phyloP scores from a whole-genome alignment of 768 basidiomycete genomes.

The Boletellus ananas region DNA sequence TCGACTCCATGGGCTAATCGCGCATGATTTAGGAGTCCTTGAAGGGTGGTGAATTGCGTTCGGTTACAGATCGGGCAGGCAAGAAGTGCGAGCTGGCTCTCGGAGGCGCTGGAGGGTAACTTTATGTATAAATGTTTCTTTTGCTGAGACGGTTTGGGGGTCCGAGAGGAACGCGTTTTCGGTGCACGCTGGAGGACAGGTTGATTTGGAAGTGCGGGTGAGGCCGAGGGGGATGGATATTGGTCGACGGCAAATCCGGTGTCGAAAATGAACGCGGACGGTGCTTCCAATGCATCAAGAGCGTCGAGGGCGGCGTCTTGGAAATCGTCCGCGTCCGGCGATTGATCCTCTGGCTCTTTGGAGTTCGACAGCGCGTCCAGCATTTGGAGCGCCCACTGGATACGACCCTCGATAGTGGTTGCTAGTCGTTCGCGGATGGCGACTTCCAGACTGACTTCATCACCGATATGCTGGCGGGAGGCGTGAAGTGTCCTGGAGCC shows the following conservation, averaged over 20 bases:
- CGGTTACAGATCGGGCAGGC: slow-evolving; percentile 43
- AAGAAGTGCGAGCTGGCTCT: slow-evolving; percentile 32
- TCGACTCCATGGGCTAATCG: slow-evolving; percentile 46
- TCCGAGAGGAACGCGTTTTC: slow-evolving; percentile 27
- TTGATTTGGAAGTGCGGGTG: slow-evolving; percentile 13
- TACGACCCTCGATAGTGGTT: slow-evolving; percentile 41
- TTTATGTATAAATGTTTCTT: slow-evolving; percentile 43
- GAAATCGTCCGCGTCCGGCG: slow-evolving; percentile 30
- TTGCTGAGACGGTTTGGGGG: slow-evolving; percentile 24
- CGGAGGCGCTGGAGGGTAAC: slow-evolving; percentile 25
- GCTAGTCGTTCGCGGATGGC: slow-evolving; percentile 39
- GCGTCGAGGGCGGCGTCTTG: slow-evolving; percentile 42
- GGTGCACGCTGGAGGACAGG: slow-evolving; percentile 16
- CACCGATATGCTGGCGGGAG: slow-evolving; percentile 19
- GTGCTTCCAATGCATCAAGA: slow-evolving; percentile 38
- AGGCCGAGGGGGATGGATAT: slow-evolving; percentile 21
- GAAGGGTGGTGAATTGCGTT: slow-evolving; percentile 47
- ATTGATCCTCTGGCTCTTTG: slow-evolving; percentile 11
- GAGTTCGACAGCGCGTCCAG: slow-evolving; percentile 31
- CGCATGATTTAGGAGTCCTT: slow-evolving; percentile 51
- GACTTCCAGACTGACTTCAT: slow-evolving; percentile 45
- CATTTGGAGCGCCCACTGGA: slow-evolving; percentile 45
- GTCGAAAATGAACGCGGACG: slow-evolving; percentile 38
- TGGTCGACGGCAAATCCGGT: slow-evolving; percentile 17
- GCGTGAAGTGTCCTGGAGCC: slow-evolving; percentile 12